Evolutionary conservation across 2,329 filamentous ascomycete genomes (phyloP).

Genomic region (Alternaria solani): DNA sequence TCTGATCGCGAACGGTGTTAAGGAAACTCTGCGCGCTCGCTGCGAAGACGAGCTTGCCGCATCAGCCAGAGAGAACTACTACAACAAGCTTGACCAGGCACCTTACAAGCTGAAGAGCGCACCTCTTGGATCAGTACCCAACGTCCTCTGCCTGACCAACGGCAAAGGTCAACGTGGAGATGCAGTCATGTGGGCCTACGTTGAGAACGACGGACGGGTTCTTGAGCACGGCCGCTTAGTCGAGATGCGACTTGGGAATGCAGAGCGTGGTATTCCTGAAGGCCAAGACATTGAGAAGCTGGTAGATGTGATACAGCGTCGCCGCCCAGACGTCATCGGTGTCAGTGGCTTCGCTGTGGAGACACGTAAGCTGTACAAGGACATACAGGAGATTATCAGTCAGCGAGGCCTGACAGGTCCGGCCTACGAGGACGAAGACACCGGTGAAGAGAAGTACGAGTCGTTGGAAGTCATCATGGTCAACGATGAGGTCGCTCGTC

Average conservation of each 20-base stretch:
- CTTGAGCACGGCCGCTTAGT: conserved; percentile 87
- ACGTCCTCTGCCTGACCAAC: conserved; percentile 86
- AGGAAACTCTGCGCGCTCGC: conserved; percentile 90
- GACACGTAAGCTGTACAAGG: conserved; percentile 81
- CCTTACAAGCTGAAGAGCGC: conserved; percentile 96
- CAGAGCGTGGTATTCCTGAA: conserved; percentile 72
- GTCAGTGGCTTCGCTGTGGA: conserved; percentile 90
- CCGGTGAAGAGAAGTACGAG: conserved; percentile 75
- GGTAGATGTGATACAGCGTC: conserved; percentile 78
- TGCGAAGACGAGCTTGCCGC: conserved; percentile 94
- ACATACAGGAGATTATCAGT: conserved; percentile 79
- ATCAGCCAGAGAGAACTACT: conserved; percentile 86
- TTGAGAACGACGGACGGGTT: conserved; percentile 90
- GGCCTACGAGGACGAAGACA: conserved; percentile 81
- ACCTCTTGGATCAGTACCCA: conserved; percentile 84
- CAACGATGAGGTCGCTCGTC: conserved; percentile 95
- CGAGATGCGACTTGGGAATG: conserved; percentile 73
- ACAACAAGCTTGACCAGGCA: conserved; percentile 89
- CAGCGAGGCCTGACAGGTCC: conserved; percentile 79
- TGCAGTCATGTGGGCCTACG: conserved; percentile 87
- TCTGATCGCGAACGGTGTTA: conserved; percentile 88
- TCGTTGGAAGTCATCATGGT: conserved; percentile 87
- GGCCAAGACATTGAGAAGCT: conserved; percentile 73
- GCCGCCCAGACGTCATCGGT: conserved; percentile 88
- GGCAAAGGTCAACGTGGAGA: conserved; percentile 82